phyloP scores from a whole-genome alignment of 2,329 filamentous ascomycete species.

The Cryphonectria carpinicola region DNA sequence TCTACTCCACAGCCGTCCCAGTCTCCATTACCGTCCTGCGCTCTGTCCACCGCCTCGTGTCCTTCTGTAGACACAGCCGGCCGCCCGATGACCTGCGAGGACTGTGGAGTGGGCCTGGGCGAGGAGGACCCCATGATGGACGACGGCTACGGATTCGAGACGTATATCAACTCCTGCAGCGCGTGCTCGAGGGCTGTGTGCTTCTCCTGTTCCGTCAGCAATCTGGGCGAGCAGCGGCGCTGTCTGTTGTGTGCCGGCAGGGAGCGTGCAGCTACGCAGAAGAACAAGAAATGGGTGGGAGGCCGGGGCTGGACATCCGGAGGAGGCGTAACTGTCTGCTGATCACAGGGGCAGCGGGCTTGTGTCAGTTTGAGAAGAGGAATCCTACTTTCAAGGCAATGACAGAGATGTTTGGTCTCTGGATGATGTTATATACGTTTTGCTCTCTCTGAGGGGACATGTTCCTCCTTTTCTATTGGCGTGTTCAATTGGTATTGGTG shows the following conservation, averaged over 20 bases:
- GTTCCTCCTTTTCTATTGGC: background rate
- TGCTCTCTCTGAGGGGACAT: background rate
- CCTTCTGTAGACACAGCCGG: conserved; percentile 31
- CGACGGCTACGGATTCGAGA: conserved; percentile 38
- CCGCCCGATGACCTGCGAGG: conserved; percentile 52
- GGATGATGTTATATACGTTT: background rate
- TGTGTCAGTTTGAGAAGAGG: background rate
- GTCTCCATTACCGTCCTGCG: conserved; percentile 29
- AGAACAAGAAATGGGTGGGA: conserved; percentile 32
- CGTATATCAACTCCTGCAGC: conserved; percentile 45
- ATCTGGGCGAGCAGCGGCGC: conserved; percentile 56
- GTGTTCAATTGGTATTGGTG: background rate
- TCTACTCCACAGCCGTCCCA: conserved; percentile 42
- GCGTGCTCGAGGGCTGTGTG: conserved; percentile 61
- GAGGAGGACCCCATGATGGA: conserved; percentile 44
- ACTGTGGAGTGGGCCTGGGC: conserved; percentile 47
- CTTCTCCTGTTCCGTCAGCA: conserved; percentile 62
- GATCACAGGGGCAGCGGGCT: conserved; percentile 23
- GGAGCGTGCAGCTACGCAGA: conserved; percentile 6
- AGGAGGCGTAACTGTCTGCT: conserved; percentile 30
- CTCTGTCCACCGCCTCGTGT: conserved; percentile 18
- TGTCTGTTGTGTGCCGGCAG: conserved; percentile 57
- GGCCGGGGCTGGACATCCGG: conserved; percentile 25
- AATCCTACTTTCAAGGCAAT: background rate
- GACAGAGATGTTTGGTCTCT: background rate